Base-by-base conservation (phyloP, 106 monocot species). In the Agapanthus africanus region DNA sequence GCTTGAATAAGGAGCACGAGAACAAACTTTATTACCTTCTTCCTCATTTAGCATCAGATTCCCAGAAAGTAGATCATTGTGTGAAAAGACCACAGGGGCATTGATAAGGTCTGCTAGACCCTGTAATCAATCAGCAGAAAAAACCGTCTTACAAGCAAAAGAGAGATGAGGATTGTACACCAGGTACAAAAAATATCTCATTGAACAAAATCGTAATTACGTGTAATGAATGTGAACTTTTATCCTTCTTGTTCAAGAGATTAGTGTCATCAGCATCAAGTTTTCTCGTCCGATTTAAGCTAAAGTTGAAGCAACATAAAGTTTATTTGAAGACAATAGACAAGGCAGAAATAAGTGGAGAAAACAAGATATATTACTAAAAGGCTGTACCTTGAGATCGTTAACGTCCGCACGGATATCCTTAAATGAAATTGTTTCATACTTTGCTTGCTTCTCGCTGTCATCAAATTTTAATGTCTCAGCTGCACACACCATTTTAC, bases 61-160 rank as follows among this genome's bases (percentile, higher is more conserved):
- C 46, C 91, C 95, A 51, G 85, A 86, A 62, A 97, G 91, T 63
- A 97, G 76, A 80, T 97, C 91, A 79, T 97, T 97, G 83, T 97
- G 95, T 0, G 88, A 64, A 73, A 86, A 97, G 36, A 91, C 84
- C 11, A 86, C 74, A 64, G 95, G 95, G 44, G 91, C 81, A 76
- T 82, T 79, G 26, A 97, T 41, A 64, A 13, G 79, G 47, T 73
- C 77, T 26, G 86, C 39, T 11, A 97, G 73, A 28, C 84, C 86
- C 95, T 97, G 75, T 52, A 49, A 63, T 30, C 8, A 47, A 7
- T 65, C 6, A 65, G 23, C 4, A 65, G n/a, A 63, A 23, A 50
- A 50, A 61, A 61, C 35, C 35, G 18, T 34, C 35, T 61, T n/a
- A 61, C n/a, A n/a, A n/a, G n/a, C n/a, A 47, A 47, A 47, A 47